These are phyloP conservation scores for Arthrobotrys megalospora DNA, from an alignment of 2,329 filamentous ascomycete species.

Conservation along the genomic window DNA sequence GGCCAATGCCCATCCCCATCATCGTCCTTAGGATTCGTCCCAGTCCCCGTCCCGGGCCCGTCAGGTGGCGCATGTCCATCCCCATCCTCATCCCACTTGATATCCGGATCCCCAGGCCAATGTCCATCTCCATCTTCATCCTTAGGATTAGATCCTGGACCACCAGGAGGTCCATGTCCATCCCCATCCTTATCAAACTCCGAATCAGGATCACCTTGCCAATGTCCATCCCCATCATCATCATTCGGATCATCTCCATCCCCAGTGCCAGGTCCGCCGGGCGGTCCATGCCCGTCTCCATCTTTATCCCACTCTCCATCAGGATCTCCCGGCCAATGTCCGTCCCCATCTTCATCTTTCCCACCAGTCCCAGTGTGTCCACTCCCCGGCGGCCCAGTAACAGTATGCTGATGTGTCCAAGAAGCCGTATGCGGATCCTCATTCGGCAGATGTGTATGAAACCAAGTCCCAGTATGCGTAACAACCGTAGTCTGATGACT, in stretches of 20 bases:
- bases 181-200: constrained; percentile 16
- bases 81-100: constrained; percentile 7
- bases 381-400: constrained; percentile 21
- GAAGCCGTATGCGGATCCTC: constrained; percentile 30
- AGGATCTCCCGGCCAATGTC: constrained; percentile 20
- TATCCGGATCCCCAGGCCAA: constrained; percentile 25
- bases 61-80: constrained; percentile 30
- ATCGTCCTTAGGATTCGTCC: constrained; percentile 3
- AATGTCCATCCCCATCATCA: constrained; percentile 31
- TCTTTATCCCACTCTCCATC: constrained; percentile 17
- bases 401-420: constrained; percentile 43
- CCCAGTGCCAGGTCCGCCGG: constrained; percentile 22
- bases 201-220: constrained; percentile 2
- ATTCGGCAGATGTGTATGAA: constrained; percentile 37
- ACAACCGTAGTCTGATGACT: constrained; percentile 7
- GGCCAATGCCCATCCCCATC: constrained; percentile 37
- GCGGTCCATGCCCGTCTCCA: constrained; percentile 30
- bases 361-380: neutral
- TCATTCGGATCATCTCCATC: neutral
- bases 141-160: too few relatives aligned
- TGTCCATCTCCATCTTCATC: constrained; percentile 36
- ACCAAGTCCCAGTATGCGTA: constrained; percentile 43
- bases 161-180: constrained; percentile 25
- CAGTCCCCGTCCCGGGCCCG: neutral
- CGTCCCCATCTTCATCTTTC: constrained; percentile 16